Evolutionary conservation across 2,329 filamentous ascomycete species (phyloP), one percentile per base, ranked within the genome.

Genomic region (Sporothrix schenckii): DNA sequence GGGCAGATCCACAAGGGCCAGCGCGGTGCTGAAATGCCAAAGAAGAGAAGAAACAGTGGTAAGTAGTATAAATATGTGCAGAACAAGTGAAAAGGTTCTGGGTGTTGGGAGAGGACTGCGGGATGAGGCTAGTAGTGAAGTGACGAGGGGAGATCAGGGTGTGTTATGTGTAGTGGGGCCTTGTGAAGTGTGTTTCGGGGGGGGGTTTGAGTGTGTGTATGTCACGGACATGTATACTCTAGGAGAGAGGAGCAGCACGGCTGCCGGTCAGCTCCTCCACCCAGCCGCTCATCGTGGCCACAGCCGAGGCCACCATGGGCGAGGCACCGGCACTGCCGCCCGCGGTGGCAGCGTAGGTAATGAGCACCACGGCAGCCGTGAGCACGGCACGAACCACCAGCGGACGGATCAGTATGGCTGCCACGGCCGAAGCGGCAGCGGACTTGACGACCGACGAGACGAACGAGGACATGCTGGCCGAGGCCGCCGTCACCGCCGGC

Each of bases 321-420:
- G 67, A 67, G 2, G 50, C 50, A 21, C 54, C 54, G 3, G 44
- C 53, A 14, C 39, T 30, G 41, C 47, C 47, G 56, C 68, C 71
- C 3, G 71, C 50, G 16, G 68, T 66, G 49, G 68, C 71, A 16
- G 39, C 60, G 19, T 66, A 72, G 27, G 71, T 72, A 10, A 65
- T 49, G 24, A 66, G 54, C n/a, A 74, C 47, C 16, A 74, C 67
- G 13, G 49, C 56, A 1, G 54, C 50, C 1, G 69, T 69, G 19
- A 74, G 66, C n/a, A 66, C 52, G 6, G 66, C 30, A n/a, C 73
- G 73, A 13, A 72, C n/a, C 9, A 73, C 60, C 24, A 73, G 68
- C 10, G 72, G 72, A 9, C 68, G 71, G 21, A 72, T 47, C 16
- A 69, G 30, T 50, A 69, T 47, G 13, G 65, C 70, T 1, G 70